These are phyloP conservation scores for Peniophora sp. DNA, from an alignment of 1,284 basidiomycete genomes.

Conservation along the genomic window DNA sequence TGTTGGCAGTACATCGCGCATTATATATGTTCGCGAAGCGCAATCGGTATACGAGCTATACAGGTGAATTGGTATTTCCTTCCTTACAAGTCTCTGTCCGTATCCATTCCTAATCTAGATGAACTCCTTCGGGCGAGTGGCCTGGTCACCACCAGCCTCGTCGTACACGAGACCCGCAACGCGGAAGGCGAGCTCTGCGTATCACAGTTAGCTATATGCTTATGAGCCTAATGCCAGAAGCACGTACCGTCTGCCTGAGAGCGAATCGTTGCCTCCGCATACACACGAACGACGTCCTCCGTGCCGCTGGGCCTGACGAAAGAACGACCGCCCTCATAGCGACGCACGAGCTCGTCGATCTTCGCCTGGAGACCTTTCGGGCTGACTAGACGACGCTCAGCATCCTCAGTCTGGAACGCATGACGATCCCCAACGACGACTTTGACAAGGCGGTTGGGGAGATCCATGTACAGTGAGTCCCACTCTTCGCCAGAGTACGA, in stretches of 20 bases:
- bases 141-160: conserved; percentile 63
- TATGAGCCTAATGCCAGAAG: background rate
- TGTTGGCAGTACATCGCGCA: too few species aligned
- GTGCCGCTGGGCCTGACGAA: conserved; percentile 98
- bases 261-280: conserved; percentile 82
- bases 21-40: background rate
- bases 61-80: background rate
- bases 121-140: conserved; percentile 65
- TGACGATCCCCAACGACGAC: conserved; percentile 84
- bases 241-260: conserved; percentile 77
- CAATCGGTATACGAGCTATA: background rate
- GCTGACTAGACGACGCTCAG: conserved; percentile 81
- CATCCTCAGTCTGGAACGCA: conserved; percentile 88
- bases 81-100: too few species aligned
- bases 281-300: conserved; percentile 97
- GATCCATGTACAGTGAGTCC: conserved; percentile 90
- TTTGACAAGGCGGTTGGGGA: conserved; percentile 96
- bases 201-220: conserved; percentile 3
- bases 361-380: conserved; percentile 81
- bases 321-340: conserved; percentile 79
- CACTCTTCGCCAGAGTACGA: conserved; percentile 83
- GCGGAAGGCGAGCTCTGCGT: conserved; percentile 71
- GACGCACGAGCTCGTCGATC: conserved; percentile 79
- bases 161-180: conserved; percentile 82
- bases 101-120: conserved; percentile 20